Evolutionary conservation across 2,329 filamentous ascomycete species (phyloP).

Genomic region (Penicillium paneum): DNA sequence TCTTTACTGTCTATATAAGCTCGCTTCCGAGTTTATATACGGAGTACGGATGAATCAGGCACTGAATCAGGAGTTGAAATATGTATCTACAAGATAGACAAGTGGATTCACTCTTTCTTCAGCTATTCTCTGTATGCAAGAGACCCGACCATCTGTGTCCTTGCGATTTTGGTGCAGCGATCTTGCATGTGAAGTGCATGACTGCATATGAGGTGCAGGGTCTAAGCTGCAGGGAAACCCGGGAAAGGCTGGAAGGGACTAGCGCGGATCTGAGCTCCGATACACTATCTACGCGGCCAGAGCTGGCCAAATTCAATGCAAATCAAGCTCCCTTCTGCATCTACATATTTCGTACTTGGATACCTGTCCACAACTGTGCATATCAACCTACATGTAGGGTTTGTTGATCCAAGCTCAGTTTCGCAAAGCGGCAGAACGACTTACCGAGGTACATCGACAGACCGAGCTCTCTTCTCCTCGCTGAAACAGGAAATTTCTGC

Average conservation of each 20-base stretch:
- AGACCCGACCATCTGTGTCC: constrained; percentile 11
- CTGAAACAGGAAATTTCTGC: neutral
- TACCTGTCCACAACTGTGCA: neutral
- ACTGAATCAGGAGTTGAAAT: neutral
- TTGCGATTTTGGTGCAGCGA: constrained; percentile 14
- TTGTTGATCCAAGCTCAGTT: neutral
- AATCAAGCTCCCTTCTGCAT: neutral
- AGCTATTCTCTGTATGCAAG: constrained; percentile 1
- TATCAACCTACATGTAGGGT: neutral
- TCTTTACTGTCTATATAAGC: neutral
- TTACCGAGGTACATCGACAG: neutral
- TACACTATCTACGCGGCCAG: neutral
- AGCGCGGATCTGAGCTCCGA: constrained; percentile 3
- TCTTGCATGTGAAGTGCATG: constrained; percentile 19
- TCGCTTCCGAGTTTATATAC: neutral
- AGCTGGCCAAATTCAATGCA: neutral
- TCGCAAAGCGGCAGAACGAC: neutral
- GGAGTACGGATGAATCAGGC: neutral
- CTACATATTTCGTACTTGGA: neutral
- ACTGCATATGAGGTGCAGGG: neutral
- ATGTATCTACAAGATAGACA: neutral
- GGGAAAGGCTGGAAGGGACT: constrained; percentile 9
- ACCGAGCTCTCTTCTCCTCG: neutral
- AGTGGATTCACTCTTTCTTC: neutral
- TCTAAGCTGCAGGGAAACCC: constrained; percentile 13